Evolutionary conservation across 2,329 filamentous ascomycete genomes (phyloP).

Genomic region (Fusarium newnesense): DNA sequence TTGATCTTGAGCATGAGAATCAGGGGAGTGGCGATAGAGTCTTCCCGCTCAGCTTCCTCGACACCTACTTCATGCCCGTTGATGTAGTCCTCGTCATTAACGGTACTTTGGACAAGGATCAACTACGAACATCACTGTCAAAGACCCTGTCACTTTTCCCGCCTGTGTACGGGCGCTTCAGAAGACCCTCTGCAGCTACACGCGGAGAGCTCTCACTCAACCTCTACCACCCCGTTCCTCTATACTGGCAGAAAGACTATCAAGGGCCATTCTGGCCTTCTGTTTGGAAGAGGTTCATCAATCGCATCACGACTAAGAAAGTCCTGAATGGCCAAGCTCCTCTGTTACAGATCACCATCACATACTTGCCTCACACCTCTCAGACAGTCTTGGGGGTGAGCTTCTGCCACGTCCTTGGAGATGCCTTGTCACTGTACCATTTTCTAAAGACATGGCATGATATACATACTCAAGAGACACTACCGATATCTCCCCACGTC

Average conservation of each 20-base stretch:
- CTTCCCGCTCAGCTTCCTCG: not conserved
- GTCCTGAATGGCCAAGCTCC: not conserved
- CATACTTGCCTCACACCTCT: not conserved
- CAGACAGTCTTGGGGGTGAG: not conserved
- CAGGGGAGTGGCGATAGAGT: not conserved
- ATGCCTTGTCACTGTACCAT: not conserved
- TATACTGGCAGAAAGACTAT: not conserved
- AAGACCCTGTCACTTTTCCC: not conserved
- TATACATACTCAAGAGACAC: not conserved
- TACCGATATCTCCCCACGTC: not conserved
- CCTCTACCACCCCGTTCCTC: not conserved
- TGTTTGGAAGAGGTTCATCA: not conserved
- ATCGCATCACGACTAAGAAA: not conserved
- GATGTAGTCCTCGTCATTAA: not conserved
- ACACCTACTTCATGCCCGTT: not conserved
- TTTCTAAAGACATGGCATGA: not conserved
- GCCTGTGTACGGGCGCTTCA: not conserved
- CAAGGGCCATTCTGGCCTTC: not conserved
- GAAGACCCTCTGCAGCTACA: not conserved
- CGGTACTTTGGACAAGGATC: not conserved
- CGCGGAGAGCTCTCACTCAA: not conserved
- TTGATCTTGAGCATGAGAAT: not conserved
- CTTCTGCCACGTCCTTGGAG: not conserved
- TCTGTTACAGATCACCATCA: not conserved
- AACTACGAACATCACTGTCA: not conserved